phyloP scores from a whole-genome alignment of 306 rosid genomes.

The Cercis canadensis region DNA sequence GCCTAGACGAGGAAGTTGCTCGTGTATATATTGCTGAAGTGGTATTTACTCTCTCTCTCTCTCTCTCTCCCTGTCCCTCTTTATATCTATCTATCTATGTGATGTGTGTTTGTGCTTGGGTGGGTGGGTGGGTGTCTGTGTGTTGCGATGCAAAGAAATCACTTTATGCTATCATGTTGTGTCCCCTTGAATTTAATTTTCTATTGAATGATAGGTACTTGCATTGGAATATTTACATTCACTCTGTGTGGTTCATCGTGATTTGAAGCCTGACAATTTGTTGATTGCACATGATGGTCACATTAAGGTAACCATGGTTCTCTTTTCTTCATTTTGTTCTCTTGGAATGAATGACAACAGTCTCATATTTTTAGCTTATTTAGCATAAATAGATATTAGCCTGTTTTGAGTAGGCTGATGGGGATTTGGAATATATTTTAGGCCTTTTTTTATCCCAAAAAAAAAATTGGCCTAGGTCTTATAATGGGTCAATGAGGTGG shows the following conservation, averaged over 20 bases:
- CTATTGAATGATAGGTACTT: conserved; percentile 66
- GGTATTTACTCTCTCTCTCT: conserved; percentile 52
- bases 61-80: background rate
- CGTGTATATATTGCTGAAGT: conserved; percentile 99
- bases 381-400: too few relatives aligned
- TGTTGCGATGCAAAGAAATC: conserved; percentile 21
- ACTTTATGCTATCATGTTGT: background rate
- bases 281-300: conserved; percentile 99
- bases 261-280: conserved; percentile 96
- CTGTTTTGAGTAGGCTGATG: too few relatives aligned
- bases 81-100: too few relatives aligned
- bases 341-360: too few relatives aligned
- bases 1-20: conserved; percentile 92
- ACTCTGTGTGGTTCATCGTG: conserved; percentile 90
- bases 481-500: background rate
- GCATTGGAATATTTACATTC: conserved; percentile 98
- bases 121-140: background rate
- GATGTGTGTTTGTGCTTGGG: too few relatives aligned
- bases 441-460: too few relatives aligned
- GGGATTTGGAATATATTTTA: too few relatives aligned
- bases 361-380: too few relatives aligned
- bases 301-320: conserved; percentile 70
- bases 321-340: background rate
- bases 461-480: background rate
- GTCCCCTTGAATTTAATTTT: conserved; percentile 16